These are phyloP conservation scores for Aspergillus terreus DNA, from an alignment of 2,329 filamentous ascomycete genomes.

Conservation along the genomic window DNA sequence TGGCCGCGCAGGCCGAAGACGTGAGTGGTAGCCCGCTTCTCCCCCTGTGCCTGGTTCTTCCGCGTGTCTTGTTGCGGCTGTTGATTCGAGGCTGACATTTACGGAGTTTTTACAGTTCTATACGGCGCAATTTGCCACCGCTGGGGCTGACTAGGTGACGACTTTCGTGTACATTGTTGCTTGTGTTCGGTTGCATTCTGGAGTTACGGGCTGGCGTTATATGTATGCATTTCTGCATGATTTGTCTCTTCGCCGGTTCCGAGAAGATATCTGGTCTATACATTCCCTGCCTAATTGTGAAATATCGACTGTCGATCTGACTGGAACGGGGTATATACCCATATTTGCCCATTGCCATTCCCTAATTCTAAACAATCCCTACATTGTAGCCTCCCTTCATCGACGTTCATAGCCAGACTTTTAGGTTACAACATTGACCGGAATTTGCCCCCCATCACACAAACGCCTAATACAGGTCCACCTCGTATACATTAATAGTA, in stretches of 20 bases:
- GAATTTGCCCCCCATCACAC: slow-evolving; percentile 1
- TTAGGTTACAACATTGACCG: background rate
- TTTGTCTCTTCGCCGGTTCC: too few species aligned
- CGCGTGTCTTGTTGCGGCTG: background rate
- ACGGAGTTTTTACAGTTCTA: slow-evolving; percentile 37
- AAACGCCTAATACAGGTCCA: slow-evolving; percentile 4
- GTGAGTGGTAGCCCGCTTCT: slow-evolving; percentile 27
- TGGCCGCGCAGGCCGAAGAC: slow-evolving; percentile 42
- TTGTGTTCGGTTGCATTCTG: slow-evolving; percentile 1
- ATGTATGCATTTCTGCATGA: too few species aligned
- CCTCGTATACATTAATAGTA: slow-evolving; percentile 4
- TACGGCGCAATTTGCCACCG: slow-evolving; percentile 31
- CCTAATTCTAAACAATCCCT: too few species aligned
- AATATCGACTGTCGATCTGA: too few species aligned
- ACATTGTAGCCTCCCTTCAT: too few species aligned
- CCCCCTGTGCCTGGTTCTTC: background rate
- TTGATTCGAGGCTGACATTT: slow-evolving; percentile 22
- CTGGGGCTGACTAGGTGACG: slow-evolving; percentile 13
- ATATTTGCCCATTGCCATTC: too few species aligned
- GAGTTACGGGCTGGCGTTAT: slow-evolving; percentile 1
- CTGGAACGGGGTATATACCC: too few species aligned
- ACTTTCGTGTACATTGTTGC: background rate
- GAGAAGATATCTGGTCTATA: too few species aligned
- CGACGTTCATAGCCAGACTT: background rate
- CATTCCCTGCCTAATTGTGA: too few species aligned